Percentiles rank a stretch among this genome's conserved stretches.
phyloP scores from a whole-genome alignment of 495 filamentous ascomycete species.

The Zalerion maritima region DNA sequence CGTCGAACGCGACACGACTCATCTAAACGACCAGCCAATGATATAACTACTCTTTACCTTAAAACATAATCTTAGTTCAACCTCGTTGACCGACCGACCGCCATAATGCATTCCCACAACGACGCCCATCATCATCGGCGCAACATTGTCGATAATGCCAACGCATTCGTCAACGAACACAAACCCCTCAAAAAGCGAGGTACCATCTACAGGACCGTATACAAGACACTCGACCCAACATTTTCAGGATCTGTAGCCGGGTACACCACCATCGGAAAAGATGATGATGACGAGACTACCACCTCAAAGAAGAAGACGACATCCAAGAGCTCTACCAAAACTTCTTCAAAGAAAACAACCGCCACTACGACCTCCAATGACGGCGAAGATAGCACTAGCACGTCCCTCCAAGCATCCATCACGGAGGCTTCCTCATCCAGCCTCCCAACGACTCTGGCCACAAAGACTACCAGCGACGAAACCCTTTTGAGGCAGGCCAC shows the following conservation, averaged over 20 bases:
- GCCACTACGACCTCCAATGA: too few species aligned
- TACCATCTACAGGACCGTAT: slow-evolving; percentile 35
- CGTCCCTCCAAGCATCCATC: slow-evolving; percentile 2
- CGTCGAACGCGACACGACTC: slow-evolving; percentile 1
- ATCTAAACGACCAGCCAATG: too few species aligned
- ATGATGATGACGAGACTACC: slow-evolving; percentile 10
- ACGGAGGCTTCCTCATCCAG: slow-evolving; percentile 12
- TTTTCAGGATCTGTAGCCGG: slow-evolving; percentile 43
- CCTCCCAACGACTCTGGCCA: slow-evolving; percentile 11
- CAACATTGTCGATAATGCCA: slow-evolving; percentile 8
- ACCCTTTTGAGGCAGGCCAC: too few species aligned
- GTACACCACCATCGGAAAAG: slow-evolving; percentile 30
- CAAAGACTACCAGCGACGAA: slow-evolving; percentile 16
- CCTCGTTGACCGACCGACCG: too few species aligned
- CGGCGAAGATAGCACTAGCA: slow-evolving; percentile 8
- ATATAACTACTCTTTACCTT: slow-evolving; percentile 1
- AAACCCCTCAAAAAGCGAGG: slow-evolving; percentile 12
- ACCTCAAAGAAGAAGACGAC: too few species aligned
- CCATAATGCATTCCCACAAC: slow-evolving; percentile 10
- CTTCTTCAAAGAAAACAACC: too few species aligned
- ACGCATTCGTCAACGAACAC: slow-evolving; percentile 12
- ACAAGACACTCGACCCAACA: slow-evolving; percentile 38
- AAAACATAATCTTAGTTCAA: not conserved
- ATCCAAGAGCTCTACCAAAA: too few species aligned
- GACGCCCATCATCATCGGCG: slow-evolving; percentile 10